Base-by-base conservation (phyloP, 148 eudicot genomes). In the Camellia lanceoleosa region DNA sequence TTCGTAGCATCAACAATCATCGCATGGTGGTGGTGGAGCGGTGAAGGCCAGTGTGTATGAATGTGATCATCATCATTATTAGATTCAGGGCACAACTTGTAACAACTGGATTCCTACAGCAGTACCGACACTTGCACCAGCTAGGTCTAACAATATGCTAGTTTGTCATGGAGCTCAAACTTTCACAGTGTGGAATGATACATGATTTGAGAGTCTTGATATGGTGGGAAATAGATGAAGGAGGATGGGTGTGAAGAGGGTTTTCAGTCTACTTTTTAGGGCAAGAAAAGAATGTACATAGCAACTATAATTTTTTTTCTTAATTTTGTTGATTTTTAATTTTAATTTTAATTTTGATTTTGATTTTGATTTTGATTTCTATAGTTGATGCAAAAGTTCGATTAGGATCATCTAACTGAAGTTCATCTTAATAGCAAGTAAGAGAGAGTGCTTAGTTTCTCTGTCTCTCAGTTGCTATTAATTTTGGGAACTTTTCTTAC, bases 101-200 rank as follows among this genome's bases (percentile, higher is more conserved):
- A 92, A 85, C 59, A 84, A 85, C 47, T 90, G 93, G 93, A 89
- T 92, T 69, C 93, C 98, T 0, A 90, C 94, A 0, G 97, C 90
- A 0, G 87, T 94, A 44, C 93, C 95, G 14, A 74, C 93, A 20
- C 83, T 84, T 15, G 85, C 71, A 2, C 68, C 86, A 23, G 30
- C 30, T 5, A 87, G 88, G 66, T 51, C 85, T n/a, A 79, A 52
- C 62, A 84, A 55, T 64, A 44, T 85, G 80, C 87, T 80, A 0
- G 83, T 70, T 19, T 78, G 86, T 38, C 83, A 89, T 49, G 92
- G 86, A 49, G 80, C 84, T 67, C 89, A 89, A 5, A 85, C 88
- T 0, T 94, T 94, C 76, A 88, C 92, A 0, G 92, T 88, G 18
- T 94, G 97, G 97, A 89, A 92, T 71, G 91, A 91, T 67, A 68